Percentiles rank a stretch among this genome's conserved stretches.
These are phyloP conservation scores for Cryptosporidium sp. DNA, from an alignment of 169 alveolate species.

Conservation along the genomic window DNA sequence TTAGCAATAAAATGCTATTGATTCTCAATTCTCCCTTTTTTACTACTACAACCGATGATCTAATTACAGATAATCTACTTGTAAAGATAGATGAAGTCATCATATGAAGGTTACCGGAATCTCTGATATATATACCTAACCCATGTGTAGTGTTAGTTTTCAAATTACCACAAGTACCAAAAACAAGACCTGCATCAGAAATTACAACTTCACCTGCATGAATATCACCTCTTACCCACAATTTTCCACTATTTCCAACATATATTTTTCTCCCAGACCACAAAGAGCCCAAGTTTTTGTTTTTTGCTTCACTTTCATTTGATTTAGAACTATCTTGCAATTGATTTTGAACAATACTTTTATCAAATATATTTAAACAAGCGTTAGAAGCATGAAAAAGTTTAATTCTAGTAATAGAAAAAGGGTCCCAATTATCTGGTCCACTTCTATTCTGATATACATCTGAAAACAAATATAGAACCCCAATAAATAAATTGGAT, in stretches of 20 bases:
- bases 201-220: slow-evolving; percentile 43
- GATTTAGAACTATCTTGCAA: neutral
- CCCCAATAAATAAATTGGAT: slow-evolving; percentile 31
- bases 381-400: slow-evolving; percentile 22
- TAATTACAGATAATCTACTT: slow-evolving; percentile 32
- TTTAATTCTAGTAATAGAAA: slow-evolving; percentile 27
- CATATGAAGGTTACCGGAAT: slow-evolving; percentile 62
- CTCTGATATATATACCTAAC: slow-evolving; percentile 52
- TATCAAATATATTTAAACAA: slow-evolving; percentile 3
- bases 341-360: neutral
- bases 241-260: slow-evolving; percentile 52
- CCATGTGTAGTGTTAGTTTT: slow-evolving; percentile 67
- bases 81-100: slow-evolving; percentile 24
- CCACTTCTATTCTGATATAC: neutral
- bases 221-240: slow-evolving; percentile 71
- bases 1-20: slow-evolving; percentile 21
- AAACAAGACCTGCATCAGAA: slow-evolving; percentile 54
- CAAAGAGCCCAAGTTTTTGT: slow-evolving; percentile 9
- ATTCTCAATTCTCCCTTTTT: slow-evolving; percentile 16
- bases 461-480: slow-evolving; percentile 47
- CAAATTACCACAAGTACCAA: slow-evolving; percentile 48
- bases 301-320: neutral
- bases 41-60: slow-evolving; percentile 35
- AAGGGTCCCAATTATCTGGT: slow-evolving; percentile 21
- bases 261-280: slow-evolving; percentile 60